A percentile compares a stretch with the other conserved stretches of the same genome.
phyloP scores from a whole-genome alignment of 441 rosid species.

The Corymbia citriodora region DNA sequence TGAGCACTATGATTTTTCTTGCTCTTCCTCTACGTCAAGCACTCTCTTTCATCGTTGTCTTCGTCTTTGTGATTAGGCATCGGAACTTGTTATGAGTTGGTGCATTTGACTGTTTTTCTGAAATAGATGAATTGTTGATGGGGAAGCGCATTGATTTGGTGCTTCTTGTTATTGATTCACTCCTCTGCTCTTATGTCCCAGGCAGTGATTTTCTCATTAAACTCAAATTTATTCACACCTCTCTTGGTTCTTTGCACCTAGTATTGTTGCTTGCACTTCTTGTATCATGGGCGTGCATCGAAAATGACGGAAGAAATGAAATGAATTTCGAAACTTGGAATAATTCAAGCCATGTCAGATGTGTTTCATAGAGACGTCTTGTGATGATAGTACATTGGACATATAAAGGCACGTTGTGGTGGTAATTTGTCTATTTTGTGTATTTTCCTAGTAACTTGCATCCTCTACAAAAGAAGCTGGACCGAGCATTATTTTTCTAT shows the following conservation, averaged over 20 bases:
- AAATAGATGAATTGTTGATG: neutral
- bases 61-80: too few relatives aligned
- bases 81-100: too few relatives aligned
- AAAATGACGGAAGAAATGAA: neutral
- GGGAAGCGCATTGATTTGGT: neutral
- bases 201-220: neutral
- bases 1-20: too few relatives aligned
- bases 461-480: neutral
- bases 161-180: too few relatives aligned
- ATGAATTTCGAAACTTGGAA: too few relatives aligned
- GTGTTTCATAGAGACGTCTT: neutral
- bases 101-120: neutral
- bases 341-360: neutral
- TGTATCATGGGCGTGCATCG: neutral
- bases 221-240: neutral
- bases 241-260: neutral
- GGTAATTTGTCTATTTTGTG: neutral
- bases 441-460: neutral
- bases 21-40: neutral
- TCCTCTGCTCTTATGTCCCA: neutral
- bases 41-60: too few relatives aligned
- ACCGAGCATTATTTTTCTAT: too few relatives aligned
- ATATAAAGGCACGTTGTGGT: neutral
- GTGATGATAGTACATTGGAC: too few relatives aligned
- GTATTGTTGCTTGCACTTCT: neutral